phyloP scores from a whole-genome alignment of 495 filamentous ascomycete genomes.

The Hypoxylon rickii region DNA sequence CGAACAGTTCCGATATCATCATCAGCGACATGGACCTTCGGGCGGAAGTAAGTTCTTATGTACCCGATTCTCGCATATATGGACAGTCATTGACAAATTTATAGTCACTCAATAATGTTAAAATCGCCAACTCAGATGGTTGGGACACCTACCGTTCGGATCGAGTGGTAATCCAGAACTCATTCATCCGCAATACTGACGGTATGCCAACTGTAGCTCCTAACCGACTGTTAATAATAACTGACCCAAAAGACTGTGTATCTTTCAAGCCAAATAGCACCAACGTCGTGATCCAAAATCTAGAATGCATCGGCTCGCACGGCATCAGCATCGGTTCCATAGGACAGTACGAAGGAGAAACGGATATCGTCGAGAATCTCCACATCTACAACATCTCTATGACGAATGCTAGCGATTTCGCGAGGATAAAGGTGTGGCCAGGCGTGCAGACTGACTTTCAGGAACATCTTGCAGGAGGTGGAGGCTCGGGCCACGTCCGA shows the following conservation, averaged over 20 bases:
- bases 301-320: constrained; percentile 69
- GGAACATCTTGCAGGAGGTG: constrained; percentile 41
- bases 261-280: constrained; percentile 79
- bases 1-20: constrained; percentile 68
- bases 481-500: constrained; percentile 41
- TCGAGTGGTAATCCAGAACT: constrained; percentile 70
- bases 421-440: constrained; percentile 42
- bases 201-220: constrained; percentile 21
- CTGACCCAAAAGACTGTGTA: constrained; percentile 58
- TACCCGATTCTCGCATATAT: constrained; percentile 43
- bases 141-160: constrained; percentile 71
- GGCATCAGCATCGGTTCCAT: constrained; percentile 41
- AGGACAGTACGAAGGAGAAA: constrained; percentile 36
- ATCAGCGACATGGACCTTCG: constrained; percentile 68
- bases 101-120: constrained; percentile 21
- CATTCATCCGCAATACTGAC: constrained; percentile 70
- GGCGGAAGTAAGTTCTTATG: constrained; percentile 4
- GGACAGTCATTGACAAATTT: constrained; percentile 43
- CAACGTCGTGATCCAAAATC: constrained; percentile 71
- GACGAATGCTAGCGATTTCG: constrained; percentile 38
- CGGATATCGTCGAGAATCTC: constrained; percentile 40
- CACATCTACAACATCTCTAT: constrained; percentile 41
- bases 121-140: constrained; percentile 66
- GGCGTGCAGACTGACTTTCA: constrained; percentile 33
- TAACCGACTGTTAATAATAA: neutral